A percentile compares a stretch with the other conserved stretches of the same genome.
phyloP scores from a whole-genome alignment of 257 asterid genomes.

The Plectranthus barbatus region DNA sequence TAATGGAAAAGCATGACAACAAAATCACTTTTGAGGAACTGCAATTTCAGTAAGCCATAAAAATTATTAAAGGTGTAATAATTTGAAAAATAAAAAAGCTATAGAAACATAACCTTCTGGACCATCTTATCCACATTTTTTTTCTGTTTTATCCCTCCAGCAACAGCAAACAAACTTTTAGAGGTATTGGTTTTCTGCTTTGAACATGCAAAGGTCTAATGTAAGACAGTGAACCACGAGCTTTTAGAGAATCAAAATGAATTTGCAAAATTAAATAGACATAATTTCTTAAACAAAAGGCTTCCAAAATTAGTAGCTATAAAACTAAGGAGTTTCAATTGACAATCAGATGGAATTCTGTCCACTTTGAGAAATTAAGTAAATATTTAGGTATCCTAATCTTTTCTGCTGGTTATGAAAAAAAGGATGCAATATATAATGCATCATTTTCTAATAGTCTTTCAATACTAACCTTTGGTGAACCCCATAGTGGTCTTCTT shows the following conservation, averaged over 20 bases:
- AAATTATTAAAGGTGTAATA: not conserved
- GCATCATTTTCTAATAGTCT: not conserved
- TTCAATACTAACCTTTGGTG: constrained; percentile 46
- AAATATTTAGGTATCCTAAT: no score
- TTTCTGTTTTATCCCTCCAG: constrained; percentile 79
- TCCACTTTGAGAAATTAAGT: not conserved
- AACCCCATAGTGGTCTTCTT: constrained; percentile 77
- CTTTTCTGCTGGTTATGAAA: no score
- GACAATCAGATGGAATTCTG: not conserved
- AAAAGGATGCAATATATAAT: not conserved
- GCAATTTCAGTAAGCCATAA: constrained; percentile 6
- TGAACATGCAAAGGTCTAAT: not conserved
- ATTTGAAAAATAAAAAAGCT: not conserved
- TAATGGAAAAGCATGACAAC: constrained; percentile 88
- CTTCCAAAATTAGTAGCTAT: no score
- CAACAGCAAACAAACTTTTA: constrained; percentile 48
- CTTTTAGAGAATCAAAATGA: no score
- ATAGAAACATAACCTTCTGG: constrained; percentile 34
- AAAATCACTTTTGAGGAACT: constrained; percentile 62
- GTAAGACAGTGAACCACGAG: not conserved
- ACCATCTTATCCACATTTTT: constrained; percentile 52
- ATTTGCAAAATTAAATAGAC: no score
- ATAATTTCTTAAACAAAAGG: no score
- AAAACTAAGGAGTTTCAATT: no score
- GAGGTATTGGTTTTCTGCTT: constrained; percentile 38